Evolutionary conservation across 2,329 filamentous ascomycete species (phyloP).

Genomic region (Ophiocordyceps australis): DNA sequence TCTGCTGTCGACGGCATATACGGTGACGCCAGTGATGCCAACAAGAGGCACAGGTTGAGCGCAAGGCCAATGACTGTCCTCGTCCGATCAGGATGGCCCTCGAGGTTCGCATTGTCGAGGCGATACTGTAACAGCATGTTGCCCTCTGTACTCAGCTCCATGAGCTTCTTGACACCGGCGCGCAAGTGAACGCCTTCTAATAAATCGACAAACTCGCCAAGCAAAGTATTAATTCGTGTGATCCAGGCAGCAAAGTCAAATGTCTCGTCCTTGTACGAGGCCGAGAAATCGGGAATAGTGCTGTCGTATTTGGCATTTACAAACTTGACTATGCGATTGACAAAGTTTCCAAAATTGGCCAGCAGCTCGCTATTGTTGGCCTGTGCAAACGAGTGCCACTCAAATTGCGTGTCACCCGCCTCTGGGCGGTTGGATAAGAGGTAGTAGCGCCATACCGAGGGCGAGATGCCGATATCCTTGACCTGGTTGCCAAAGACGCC

Average conservation of each 20-base stretch:
- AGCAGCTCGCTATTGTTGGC: constrained; percentile 81
- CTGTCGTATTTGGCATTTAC: constrained; percentile 58
- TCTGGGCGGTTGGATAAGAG: constrained; percentile 74
- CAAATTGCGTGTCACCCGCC: constrained; percentile 73
- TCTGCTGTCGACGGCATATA: constrained; percentile 71
- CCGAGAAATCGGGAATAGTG: constrained; percentile 43
- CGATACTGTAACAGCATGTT: constrained; percentile 33
- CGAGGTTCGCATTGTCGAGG: constrained; percentile 34
- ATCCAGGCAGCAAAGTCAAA: constrained; percentile 8
- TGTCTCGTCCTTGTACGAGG: constrained; percentile 40
- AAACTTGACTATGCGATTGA: constrained; percentile 59
- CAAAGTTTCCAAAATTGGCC: constrained; percentile 58
- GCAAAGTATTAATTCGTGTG: constrained; percentile 29
- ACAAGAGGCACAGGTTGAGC: constrained; percentile 66
- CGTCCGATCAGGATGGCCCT: constrained; percentile 34
- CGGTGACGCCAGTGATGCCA: constrained; percentile 61
- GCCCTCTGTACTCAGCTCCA: constrained; percentile 44
- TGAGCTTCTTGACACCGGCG: constrained; percentile 42
- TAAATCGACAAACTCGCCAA: constrained; percentile 49
- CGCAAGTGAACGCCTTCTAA: constrained; percentile 57
- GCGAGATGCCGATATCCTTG: constrained; percentile 64
- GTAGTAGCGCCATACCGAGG: constrained; percentile 90
- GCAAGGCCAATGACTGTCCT: constrained; percentile 54
- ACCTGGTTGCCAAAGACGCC: constrained; percentile 87
- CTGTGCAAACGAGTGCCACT: constrained; percentile 69